A percentile compares a stretch with the other conserved stretches of the same genome.
These are phyloP conservation scores for Penicillium sp. DNA, from an alignment of 2,329 filamentous ascomycete genomes.

Conservation along the genomic window DNA sequence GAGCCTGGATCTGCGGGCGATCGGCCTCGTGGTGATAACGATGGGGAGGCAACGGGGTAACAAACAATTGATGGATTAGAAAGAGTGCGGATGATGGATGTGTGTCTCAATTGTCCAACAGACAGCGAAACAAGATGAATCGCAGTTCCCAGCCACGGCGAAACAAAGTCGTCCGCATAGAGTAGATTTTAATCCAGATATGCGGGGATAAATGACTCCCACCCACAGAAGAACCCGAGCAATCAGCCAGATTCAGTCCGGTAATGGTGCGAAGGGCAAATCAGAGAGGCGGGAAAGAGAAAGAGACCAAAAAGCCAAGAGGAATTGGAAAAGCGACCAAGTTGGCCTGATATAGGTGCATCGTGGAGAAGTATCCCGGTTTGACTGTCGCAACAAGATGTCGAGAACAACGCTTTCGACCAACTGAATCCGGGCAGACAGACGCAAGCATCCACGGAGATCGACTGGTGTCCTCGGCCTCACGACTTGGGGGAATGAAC, in stretches of 20 bases:
- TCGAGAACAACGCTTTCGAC: constrained; percentile 22
- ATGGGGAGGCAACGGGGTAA: background rate
- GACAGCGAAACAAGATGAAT: background rate
- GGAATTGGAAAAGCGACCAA: constrained; percentile 27
- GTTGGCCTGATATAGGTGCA: constrained; percentile 26
- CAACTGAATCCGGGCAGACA: constrained; percentile 1
- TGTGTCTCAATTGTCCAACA: background rate
- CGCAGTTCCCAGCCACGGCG: background rate
- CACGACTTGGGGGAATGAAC: constrained; percentile 26
- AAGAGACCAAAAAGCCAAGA: constrained; percentile 21
- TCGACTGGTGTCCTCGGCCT: constrained; percentile 1
- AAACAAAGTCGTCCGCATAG: background rate
- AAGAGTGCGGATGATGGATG: background rate
- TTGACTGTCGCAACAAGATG: background rate
- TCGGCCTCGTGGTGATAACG: constrained; percentile 24
- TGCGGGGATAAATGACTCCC: background rate
- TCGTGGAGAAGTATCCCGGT: constrained; percentile 4
- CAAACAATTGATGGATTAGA: background rate
- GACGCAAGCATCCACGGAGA: constrained; percentile 6
- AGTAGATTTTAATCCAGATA: background rate
- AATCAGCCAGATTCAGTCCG: background rate
- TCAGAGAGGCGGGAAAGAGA: constrained; percentile 14
- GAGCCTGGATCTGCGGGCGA: constrained; percentile 26
- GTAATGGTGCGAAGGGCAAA: constrained; percentile 7
- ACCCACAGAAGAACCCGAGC: background rate